phyloP scores from a whole-genome alignment of 1,139 yeast species.

The Blastobotrys ciferrii region DNA sequence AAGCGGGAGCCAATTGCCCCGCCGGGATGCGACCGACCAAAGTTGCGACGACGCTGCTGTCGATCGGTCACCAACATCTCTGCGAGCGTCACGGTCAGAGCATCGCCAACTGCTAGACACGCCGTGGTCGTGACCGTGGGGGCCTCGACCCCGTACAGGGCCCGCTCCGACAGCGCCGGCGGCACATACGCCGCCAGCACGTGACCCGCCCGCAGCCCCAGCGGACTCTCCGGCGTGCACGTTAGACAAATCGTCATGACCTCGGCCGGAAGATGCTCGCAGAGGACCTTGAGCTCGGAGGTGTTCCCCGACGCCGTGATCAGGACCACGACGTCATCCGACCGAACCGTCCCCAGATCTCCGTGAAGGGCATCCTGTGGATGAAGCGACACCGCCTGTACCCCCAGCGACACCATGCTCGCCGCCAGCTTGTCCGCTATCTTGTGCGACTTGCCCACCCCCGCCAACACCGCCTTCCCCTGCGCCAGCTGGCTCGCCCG shows the following conservation, averaged over 20 bases:
- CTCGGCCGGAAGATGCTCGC: slow-evolving; percentile 60
- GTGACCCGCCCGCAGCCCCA: slow-evolving; percentile 49
- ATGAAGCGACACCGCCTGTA: slow-evolving; percentile 66
- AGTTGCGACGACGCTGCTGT: slow-evolving; percentile 51
- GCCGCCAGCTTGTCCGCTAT: slow-evolving; percentile 78
- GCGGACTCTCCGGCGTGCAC: slow-evolving; percentile 48
- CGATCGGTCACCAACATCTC: slow-evolving; percentile 63
- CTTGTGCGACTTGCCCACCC: slow-evolving; percentile 82
- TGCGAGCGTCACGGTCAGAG: slow-evolving; percentile 68
- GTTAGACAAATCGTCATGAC: slow-evolving; percentile 63
- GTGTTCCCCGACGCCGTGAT: slow-evolving; percentile 84
- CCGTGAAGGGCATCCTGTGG: slow-evolving; percentile 92
- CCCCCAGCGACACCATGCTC: slow-evolving; percentile 74
- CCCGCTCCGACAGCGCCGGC: slow-evolving; percentile 52
- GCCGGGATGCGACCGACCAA: slow-evolving; percentile 81
- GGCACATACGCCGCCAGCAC: slow-evolving; percentile 66
- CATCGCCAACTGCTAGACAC: slow-evolving; percentile 74
- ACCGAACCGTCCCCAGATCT: slow-evolving; percentile 70
- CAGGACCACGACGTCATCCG: slow-evolving; percentile 61
- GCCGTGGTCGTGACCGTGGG: slow-evolving; percentile 85
- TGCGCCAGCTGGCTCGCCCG: slow-evolving; percentile 48
- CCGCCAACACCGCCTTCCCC: slow-evolving; percentile 73
- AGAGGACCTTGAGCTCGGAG: slow-evolving; percentile 62
- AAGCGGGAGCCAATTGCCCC: slow-evolving; percentile 71
- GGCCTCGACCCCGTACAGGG: slow-evolving; percentile 79